These are phyloP conservation scores for Tolypocladium cylindrosporum DNA, from an alignment of 2,329 filamentous ascomycete genomes.

Conservation along the genomic window DNA sequence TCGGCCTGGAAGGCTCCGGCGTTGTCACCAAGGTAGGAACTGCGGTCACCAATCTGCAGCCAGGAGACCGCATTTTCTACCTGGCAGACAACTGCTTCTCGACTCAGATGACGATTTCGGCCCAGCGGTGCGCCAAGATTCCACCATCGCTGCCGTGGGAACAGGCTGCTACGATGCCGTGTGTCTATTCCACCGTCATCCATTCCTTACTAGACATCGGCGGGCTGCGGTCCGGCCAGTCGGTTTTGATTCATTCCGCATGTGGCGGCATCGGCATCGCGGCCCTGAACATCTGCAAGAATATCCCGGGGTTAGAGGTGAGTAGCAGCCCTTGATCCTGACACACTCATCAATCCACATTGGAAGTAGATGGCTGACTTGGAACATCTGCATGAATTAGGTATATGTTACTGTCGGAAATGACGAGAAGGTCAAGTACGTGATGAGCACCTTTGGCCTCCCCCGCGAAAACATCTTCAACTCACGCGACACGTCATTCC, in stretches of 20 bases:
- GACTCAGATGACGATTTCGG: slow-evolving; percentile 13
- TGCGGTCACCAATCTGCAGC: slow-evolving; percentile 8
- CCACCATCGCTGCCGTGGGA: slow-evolving; percentile 21
- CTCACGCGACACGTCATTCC: slow-evolving; percentile 15
- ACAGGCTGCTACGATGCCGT: slow-evolving; percentile 21
- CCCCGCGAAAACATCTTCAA: slow-evolving; percentile 15
- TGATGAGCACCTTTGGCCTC: slow-evolving; percentile 14
- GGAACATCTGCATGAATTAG: not conserved
- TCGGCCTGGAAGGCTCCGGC: too few relatives aligned
- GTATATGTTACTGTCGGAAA: slow-evolving; percentile 16
- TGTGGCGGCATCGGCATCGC: slow-evolving; percentile 19
- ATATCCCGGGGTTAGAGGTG: slow-evolving; percentile 11
- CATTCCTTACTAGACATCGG: slow-evolving; percentile 4
- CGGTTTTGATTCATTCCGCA: slow-evolving; percentile 20
- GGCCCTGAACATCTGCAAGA: slow-evolving; percentile 14
- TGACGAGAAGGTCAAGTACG: slow-evolving; percentile 15
- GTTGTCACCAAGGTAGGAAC: too few relatives aligned
- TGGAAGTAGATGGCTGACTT: too few relatives aligned
- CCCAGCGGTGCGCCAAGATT: slow-evolving; percentile 16
- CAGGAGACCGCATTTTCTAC: slow-evolving; percentile 21
- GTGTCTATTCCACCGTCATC: slow-evolving; percentile 21
- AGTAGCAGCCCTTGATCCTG: not conserved
- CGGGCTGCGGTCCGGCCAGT: slow-evolving; percentile 4
- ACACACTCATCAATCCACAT: too few relatives aligned
- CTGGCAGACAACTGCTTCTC: slow-evolving; percentile 10